These are phyloP conservation scores for Microcyclosporella mali DNA, from an alignment of 2,329 filamentous ascomycete genomes.

Conservation along the genomic window DNA sequence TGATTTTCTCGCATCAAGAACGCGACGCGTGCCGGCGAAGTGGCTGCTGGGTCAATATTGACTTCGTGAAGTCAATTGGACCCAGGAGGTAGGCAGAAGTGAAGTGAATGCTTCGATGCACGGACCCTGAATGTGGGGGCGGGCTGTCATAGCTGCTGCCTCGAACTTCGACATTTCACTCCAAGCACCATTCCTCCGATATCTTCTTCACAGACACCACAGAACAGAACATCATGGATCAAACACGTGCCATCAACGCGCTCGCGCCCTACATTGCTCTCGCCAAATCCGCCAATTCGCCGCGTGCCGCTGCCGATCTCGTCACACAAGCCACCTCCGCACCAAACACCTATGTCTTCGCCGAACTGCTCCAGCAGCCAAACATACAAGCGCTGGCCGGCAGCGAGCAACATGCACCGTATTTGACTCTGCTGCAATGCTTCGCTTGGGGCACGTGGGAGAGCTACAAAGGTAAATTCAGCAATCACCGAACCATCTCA, in stretches of 20 bases:
- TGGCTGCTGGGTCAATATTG: too few species aligned
- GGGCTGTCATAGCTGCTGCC: too few species aligned
- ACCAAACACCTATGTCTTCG: constrained; percentile 85
- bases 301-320: constrained; percentile 77
- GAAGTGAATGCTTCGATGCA: too few species aligned
- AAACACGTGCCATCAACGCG: constrained; percentile 56
- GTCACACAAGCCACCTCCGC: constrained; percentile 83
- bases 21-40: too few species aligned
- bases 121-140: too few species aligned
- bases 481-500: constrained; percentile 1
- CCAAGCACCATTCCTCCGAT: too few species aligned
- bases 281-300: constrained; percentile 75
- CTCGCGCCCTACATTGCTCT: constrained; percentile 83
- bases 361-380: constrained; percentile 78
- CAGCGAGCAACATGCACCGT: constrained; percentile 55
- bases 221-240: constrained; percentile 55
- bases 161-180: too few species aligned
- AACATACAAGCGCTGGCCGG: constrained; percentile 67
- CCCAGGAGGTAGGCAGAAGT: too few species aligned
- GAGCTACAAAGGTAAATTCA: constrained; percentile 58
- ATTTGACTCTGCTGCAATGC: constrained; percentile 71
- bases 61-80: too few species aligned
- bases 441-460: constrained; percentile 90
- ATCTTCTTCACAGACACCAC: too few species aligned
- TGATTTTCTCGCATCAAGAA: too few species aligned